Evolutionary conservation across 371 early-diverging fungal genomes (phyloP).

Genomic region (Coemansia sp.): DNA sequence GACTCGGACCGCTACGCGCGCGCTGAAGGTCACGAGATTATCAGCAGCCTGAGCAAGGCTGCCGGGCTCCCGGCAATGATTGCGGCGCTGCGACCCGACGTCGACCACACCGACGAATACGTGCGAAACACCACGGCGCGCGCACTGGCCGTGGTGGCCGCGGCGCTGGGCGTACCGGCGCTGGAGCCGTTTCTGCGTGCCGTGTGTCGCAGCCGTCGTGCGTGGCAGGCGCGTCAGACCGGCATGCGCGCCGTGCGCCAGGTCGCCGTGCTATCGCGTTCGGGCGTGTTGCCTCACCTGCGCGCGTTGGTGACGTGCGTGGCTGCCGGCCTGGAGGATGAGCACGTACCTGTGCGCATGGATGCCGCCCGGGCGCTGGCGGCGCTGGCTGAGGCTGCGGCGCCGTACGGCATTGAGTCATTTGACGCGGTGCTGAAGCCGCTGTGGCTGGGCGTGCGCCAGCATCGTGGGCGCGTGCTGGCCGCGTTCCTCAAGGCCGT

Average conservation of each 20-base stretch:
- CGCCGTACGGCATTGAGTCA: slow-evolving; percentile 97
- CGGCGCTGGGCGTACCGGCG: slow-evolving; percentile 94
- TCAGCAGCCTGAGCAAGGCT: slow-evolving; percentile 95
- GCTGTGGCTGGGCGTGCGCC: slow-evolving; percentile 90
- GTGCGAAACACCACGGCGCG: slow-evolving; percentile 97
- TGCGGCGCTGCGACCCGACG: slow-evolving; percentile 96
- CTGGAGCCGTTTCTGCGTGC: slow-evolving; percentile 94
- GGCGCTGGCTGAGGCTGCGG: slow-evolving; percentile 95
- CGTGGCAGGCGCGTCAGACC: slow-evolving; percentile 98
- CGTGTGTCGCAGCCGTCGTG: slow-evolving; percentile 91
- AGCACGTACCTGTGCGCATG: slow-evolving; percentile 94
- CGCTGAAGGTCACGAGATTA: slow-evolving; percentile 96
- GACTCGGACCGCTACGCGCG: slow-evolving; percentile 98
- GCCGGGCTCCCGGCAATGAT: slow-evolving; percentile 98
- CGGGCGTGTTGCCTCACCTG: slow-evolving; percentile 93
- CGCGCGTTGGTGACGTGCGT: slow-evolving; percentile 88
- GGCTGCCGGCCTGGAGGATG: slow-evolving; percentile 89
- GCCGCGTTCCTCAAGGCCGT: slow-evolving; percentile 98
- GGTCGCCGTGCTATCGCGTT: slow-evolving; percentile 91
- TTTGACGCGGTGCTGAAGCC: slow-evolving; percentile 90
- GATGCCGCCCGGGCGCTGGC: slow-evolving; percentile 93
- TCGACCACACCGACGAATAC: slow-evolving; percentile 96
- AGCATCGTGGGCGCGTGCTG: slow-evolving; percentile 92
- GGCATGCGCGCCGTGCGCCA: slow-evolving; percentile 97
- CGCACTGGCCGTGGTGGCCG: slow-evolving; percentile 96